Percentiles rank a stretch among this genome's conserved stretches.
Evolutionary conservation across 2,329 filamentous ascomycete species (phyloP).

Genomic region (Canariomyces notabilis): DNA sequence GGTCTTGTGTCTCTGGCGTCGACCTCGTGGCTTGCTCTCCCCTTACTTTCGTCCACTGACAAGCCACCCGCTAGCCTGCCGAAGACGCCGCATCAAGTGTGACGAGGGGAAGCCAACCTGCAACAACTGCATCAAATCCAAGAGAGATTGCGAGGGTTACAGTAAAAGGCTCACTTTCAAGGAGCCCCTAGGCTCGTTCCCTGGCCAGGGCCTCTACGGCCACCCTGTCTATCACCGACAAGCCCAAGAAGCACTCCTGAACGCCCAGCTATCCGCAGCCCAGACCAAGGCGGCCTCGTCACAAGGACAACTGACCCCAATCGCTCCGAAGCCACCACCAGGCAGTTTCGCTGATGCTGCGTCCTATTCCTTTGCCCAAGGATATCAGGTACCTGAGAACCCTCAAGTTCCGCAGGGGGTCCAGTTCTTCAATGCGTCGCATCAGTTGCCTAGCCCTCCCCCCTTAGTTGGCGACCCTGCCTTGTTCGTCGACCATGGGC

Average conservation of each 20-base stretch:
- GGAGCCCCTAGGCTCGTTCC: conserved; percentile 58
- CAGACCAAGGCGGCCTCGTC: conserved; percentile 37
- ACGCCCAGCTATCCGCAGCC: conserved; percentile 38
- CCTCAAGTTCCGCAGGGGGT: conserved; percentile 16
- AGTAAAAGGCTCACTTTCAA: conserved; percentile 79
- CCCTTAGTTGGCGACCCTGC: conserved; percentile 1
- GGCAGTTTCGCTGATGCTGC: conserved; percentile 31
- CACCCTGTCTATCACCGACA: conserved; percentile 43
- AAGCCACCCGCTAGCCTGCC: conserved; percentile 60
- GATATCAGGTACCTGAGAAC: conserved; percentile 29
- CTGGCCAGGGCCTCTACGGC: conserved; percentile 44
- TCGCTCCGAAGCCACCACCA: conserved; percentile 48
- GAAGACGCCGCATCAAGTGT: conserved; percentile 93
- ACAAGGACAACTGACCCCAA: conserved; percentile 38
- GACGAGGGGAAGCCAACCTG: conserved; percentile 82
- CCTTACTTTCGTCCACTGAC: conserved; percentile 4
- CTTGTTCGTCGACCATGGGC: not conserved
- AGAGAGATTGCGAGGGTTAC: conserved; percentile 78
- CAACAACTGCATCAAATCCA: conserved; percentile 81
- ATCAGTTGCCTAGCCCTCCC: conserved; percentile 13
- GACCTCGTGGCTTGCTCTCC: conserved; percentile 18
- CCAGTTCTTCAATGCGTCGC: conserved; percentile 18
- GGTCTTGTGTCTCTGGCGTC: conserved; percentile 36
- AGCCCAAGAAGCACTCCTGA: conserved; percentile 42
- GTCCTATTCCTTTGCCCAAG: conserved; percentile 29